These are phyloP conservation scores for Xylaria telfairii DNA, from an alignment of 495 filamentous ascomycete species.

Conservation along the genomic window DNA sequence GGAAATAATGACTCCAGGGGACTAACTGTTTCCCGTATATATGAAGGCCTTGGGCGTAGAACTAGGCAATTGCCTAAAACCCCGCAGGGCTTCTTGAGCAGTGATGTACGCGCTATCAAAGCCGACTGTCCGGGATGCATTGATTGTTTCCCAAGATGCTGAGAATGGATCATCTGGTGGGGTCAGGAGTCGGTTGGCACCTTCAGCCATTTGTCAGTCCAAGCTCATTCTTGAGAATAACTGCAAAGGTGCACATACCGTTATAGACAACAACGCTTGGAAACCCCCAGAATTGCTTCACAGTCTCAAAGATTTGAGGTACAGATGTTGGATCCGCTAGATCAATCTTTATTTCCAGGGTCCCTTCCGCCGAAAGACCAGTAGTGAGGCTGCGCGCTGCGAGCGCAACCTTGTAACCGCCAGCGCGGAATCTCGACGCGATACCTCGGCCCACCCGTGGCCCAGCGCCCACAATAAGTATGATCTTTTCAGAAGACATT, in stretches of 20 bases:
- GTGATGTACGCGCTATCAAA: not conserved
- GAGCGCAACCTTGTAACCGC: constrained; percentile 4
- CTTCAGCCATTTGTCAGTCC: not conserved
- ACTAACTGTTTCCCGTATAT: not conserved
- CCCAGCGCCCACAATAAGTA: not conserved
- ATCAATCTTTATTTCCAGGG: not conserved
- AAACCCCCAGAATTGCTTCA: not conserved
- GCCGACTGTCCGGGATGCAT: not conserved
- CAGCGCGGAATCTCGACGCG: not conserved
- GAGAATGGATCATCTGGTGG: not conserved
- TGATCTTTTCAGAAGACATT: not conserved
- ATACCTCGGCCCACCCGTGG: not conserved
- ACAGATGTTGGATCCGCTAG: not conserved
- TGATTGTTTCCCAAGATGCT: not conserved
- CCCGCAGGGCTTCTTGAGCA: not conserved
- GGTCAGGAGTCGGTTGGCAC: not conserved
- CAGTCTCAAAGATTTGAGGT: not conserved
- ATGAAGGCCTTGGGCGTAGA: not conserved
- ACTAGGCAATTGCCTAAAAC: not conserved
- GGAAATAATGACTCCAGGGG: too few species aligned
- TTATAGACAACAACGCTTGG: not conserved
- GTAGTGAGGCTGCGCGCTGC: not conserved
- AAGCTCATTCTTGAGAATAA: not conserved
- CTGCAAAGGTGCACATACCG: not conserved
- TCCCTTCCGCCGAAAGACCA: not conserved